Conservation (phyloP, 2,329 filamentous ascomycete genomes). For the Harringtonia lauricola region DNA sequence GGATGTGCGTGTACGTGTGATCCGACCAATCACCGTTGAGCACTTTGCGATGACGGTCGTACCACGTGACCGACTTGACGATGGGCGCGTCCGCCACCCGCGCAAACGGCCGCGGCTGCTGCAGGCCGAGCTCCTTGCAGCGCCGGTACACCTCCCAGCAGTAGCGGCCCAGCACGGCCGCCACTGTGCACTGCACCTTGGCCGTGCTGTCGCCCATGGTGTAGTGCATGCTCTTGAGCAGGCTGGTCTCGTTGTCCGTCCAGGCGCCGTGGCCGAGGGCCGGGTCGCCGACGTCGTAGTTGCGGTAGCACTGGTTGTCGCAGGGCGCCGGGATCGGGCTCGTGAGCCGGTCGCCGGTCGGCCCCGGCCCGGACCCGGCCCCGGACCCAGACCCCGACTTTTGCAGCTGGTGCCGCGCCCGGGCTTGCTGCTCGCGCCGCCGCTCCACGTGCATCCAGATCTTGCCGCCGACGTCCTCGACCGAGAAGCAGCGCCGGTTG, state of each 20-base stretch:
- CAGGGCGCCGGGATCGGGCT: constrained; percentile 16
- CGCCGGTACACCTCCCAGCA: constrained; percentile 41
- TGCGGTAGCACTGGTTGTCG: constrained; percentile 31
- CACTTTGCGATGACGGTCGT: constrained; percentile 44
- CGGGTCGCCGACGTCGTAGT: constrained; percentile 19
- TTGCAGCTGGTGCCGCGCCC: not conserved
- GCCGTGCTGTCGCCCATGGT: constrained; percentile 31
- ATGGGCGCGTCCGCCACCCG: constrained; percentile 17
- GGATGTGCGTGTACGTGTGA: constrained; percentile 41
- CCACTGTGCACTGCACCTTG: constrained; percentile 36
- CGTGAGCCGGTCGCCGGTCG: not conserved
- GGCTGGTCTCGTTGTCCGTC: constrained; percentile 35
- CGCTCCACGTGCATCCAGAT: constrained; percentile 12
- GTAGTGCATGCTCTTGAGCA: constrained; percentile 35
- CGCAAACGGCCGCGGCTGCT: constrained; percentile 17
- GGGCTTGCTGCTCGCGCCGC: constrained; percentile 16
- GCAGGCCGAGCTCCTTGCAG: constrained; percentile 27
- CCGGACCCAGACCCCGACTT: not conserved
- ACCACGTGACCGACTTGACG: constrained; percentile 39
- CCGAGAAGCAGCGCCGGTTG: constrained; percentile 40
- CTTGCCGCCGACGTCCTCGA: constrained; percentile 22
- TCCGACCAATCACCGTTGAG: constrained; percentile 44
- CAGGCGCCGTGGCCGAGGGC: constrained; percentile 27
- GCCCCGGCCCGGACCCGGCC: not conserved
- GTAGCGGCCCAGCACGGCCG: constrained; percentile 36